These are phyloP conservation scores for Tylopilus cervinicoccineus DNA, from an alignment of 768 basidiomycete genomes.

Conservation along the genomic window DNA sequence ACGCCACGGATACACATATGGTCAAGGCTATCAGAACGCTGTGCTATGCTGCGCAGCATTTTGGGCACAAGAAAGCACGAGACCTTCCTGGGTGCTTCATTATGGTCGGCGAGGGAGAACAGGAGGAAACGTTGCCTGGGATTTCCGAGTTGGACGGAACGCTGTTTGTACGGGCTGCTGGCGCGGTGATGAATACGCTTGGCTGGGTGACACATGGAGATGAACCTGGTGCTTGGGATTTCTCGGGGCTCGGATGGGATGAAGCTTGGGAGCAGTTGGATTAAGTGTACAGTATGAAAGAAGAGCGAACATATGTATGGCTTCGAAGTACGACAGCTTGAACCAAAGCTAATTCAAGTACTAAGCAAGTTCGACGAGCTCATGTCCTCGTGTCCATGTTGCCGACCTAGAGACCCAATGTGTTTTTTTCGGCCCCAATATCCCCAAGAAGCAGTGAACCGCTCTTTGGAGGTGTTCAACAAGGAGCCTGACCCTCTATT, in stretches of 20 bases:
- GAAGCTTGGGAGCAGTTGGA: slow-evolving; percentile 48
- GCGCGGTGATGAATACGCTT: slow-evolving; percentile 49
- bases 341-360: background rate
- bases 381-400: no score
- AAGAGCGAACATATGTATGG: background rate
- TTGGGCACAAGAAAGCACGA: slow-evolving; percentile 40
- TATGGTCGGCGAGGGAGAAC: slow-evolving; percentile 18
- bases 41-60: slow-evolving; percentile 44
- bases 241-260: slow-evolving; percentile 57
- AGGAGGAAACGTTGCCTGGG: slow-evolving; percentile 44
- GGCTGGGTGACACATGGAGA: slow-evolving; percentile 57
- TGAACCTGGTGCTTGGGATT: slow-evolving; percentile 47
- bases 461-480: background rate
- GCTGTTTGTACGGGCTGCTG: slow-evolving; percentile 54
- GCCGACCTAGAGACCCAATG: no score
- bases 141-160: slow-evolving; percentile 48
- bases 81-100: slow-evolving; percentile 41
- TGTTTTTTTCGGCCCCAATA: background rate
- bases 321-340: no score
- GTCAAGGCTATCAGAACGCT: slow-evolving; percentile 48
- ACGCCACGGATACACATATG: slow-evolving; percentile 51
- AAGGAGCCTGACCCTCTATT: background rate
- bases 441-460: background rate
- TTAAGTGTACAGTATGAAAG: background rate
- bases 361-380: no score